Evolutionary conservation across 805 yeast genomes (phyloP).

Genomic region (Candida odintsovae): DNA sequence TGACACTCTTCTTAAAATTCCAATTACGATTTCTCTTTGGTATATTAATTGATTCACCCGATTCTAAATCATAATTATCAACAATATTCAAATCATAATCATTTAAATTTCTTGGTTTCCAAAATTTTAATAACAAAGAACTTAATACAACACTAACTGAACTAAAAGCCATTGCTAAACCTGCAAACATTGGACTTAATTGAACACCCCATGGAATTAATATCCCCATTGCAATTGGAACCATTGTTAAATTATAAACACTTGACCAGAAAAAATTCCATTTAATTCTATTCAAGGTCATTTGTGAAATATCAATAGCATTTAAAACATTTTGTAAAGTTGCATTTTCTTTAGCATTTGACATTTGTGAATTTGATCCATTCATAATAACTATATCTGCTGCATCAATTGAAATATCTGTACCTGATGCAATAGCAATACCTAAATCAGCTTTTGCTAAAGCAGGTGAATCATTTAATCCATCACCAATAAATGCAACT

Average conservation of each 20-base stretch:
- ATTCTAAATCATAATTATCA: constrained; percentile 15
- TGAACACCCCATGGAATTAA: constrained; percentile 71
- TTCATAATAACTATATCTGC: constrained; percentile 83
- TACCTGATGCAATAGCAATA: constrained; percentile 85
- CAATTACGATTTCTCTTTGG: constrained; percentile 6
- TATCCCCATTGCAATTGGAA: constrained; percentile 94
- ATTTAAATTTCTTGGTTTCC: constrained; percentile 37
- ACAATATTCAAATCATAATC: constrained; percentile 1
- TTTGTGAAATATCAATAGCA: constrained; percentile 62
- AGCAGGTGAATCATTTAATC: constrained; percentile 97
- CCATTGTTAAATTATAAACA: constrained; percentile 74
- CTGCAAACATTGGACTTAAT: constrained; percentile 84
- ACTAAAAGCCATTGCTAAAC: constrained; percentile 89
- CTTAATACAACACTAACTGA: constrained; percentile 84
- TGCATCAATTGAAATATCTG: constrained; percentile 96
- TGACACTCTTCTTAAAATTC: constrained; percentile 14
- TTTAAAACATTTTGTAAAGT: constrained; percentile 32
- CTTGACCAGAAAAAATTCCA: constrained; percentile 85
- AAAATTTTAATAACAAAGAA: constrained; percentile 64
- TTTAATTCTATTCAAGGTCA: constrained; percentile 69
- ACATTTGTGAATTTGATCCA: neutral
- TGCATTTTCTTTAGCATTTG: constrained; percentile 27
- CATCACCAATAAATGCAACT: constrained; percentile 94
- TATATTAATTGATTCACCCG: constrained; percentile 3
- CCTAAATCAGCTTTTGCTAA: constrained; percentile 85